Conservation (phyloP, 768 basidiomycete species). For the Trametes cinnabarina region DNA sequence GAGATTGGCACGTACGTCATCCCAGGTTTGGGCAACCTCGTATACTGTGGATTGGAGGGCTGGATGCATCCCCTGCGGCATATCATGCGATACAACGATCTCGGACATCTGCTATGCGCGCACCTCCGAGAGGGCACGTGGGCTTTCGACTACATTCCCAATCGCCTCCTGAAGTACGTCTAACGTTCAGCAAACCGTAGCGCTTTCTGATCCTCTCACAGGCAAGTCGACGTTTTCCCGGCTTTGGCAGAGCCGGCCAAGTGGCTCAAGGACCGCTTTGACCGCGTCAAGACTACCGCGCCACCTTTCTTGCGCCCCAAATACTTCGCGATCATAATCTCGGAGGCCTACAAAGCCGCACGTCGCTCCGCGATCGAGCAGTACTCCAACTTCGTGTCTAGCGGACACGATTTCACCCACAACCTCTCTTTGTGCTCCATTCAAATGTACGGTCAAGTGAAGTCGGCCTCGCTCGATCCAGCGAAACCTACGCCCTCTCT, state of each 20-base stretch:
- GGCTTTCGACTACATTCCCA: conserved; percentile 86
- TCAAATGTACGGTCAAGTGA: conserved; percentile 89
- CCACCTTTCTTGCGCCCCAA: conserved; percentile 93
- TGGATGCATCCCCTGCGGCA: conserved; percentile 90
- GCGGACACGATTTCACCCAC: conserved; percentile 87
- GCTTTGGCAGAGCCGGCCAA: conserved; percentile 64
- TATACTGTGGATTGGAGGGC: conserved; percentile 93
- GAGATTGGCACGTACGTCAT: conserved; percentile 82
- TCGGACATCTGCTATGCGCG: conserved; percentile 87
- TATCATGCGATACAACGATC: conserved; percentile 87
- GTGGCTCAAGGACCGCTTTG: conserved; percentile 90
- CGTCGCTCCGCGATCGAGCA: conserved; percentile 82
- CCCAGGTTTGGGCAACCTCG: conserved; percentile 69
- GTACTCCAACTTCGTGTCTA: conserved; percentile 79
- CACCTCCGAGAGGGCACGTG: conserved; percentile 87
- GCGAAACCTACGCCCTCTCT: conserved; percentile 69
- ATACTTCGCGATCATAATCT: conserved; percentile 91
- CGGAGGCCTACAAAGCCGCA: conserved; percentile 90
- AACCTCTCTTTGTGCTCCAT: conserved; percentile 81
- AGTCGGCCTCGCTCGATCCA: conserved; percentile 87
- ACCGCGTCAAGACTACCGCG: conserved; percentile 66
- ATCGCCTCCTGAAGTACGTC: conserved; percentile 68
- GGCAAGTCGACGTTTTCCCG: conserved; percentile 63
- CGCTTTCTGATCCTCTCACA: conserved; percentile 28
- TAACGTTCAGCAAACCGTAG: neutral